Conservation (phyloP, 2,329 filamentous ascomycete genomes). For the Exophiala sideris region DNA sequence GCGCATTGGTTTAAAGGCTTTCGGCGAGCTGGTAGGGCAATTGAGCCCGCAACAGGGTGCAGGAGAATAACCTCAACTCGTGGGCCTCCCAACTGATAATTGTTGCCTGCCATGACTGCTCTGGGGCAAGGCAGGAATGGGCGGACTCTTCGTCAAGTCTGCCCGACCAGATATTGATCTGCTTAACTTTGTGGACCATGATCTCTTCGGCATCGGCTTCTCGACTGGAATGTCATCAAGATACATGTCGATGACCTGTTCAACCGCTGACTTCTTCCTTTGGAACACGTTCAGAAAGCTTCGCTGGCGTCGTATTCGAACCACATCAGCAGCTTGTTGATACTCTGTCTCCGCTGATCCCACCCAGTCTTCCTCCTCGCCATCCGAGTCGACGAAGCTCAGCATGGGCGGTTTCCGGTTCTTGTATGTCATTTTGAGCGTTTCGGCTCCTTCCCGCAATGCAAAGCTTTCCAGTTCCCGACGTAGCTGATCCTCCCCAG, state of each 20-base stretch:
- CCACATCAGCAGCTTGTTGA: not conserved
- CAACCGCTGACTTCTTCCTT: constrained; percentile 19
- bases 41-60: constrained; percentile 1
- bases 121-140: constrained; percentile 7
- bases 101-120: not conserved
- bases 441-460: constrained; percentile 17
- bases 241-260: constrained; percentile 26
- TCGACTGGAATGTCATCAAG: constrained; percentile 20
- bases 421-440: constrained; percentile 14
- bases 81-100: not conserved
- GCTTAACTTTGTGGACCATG: constrained; percentile 4
- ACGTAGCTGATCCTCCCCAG: constrained; percentile 22
- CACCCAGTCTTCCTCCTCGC: not conserved
- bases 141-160: constrained; percentile 4
- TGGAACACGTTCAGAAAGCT: constrained; percentile 24
- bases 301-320: constrained; percentile 10
- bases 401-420: constrained; percentile 8
- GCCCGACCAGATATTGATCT: constrained; percentile 4
- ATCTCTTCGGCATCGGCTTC: constrained; percentile 1
- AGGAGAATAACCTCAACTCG: not conserved
- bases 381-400: constrained; percentile 9
- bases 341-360: not conserved
- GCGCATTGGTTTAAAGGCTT: constrained; percentile 11
- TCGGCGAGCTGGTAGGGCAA: constrained; percentile 16
- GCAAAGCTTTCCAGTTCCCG: constrained; percentile 23